Base-by-base conservation (phyloP, 2,329 filamentous ascomycete genomes). In the Diaporthe helianthi region DNA sequence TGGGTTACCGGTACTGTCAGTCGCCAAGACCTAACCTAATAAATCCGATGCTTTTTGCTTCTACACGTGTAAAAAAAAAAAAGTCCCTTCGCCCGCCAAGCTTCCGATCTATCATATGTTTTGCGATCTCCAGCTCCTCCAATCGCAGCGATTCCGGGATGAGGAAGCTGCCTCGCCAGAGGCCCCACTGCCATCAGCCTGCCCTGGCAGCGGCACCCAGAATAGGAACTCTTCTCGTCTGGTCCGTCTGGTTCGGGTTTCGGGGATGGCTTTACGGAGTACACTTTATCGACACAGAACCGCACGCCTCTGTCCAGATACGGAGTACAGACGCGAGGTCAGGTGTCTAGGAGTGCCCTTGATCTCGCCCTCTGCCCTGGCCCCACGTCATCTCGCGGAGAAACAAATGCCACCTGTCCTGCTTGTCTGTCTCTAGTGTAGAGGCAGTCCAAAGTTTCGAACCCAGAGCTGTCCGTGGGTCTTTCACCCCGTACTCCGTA, bases 141-240 rank as follows among this genome's bases (percentile, higher is more conserved):
- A 61, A 61, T 61, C 55, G 55, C 55, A 61, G 55, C 17, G 41
- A 61, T 47, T 61, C 55, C 55, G 55, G 55, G 1, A 61, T 61
- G 55, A 61, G 55, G 55, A 61, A 61, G 55, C 55, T 61, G 55
- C 55, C 15, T 47, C 19, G 26, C 55, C 41, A 26, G 26, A n/a
- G 19, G 58, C 13, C n/a, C 58, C 58, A 61, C 55, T 7, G 19
- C 17, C 38, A 33, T 6, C 55, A 47, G 26, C 55, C 19, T 22
- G 26, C 41, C 55, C 26, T 46, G 41, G 26, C 41, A 2, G 41
- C 41, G 15, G 24, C 41, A 61, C 33, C 53, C 53, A 24, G 36
- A 41, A 41, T 17, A 55, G 53, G 53, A 55, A 55, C 33, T 19
- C 53, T 41, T 36, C 22, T 55, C 53, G 41, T 24, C 58, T 47